Evolutionary conservation across 1,284 basidiomycete species (phyloP).

Genomic region (Naganishia sp.): DNA sequence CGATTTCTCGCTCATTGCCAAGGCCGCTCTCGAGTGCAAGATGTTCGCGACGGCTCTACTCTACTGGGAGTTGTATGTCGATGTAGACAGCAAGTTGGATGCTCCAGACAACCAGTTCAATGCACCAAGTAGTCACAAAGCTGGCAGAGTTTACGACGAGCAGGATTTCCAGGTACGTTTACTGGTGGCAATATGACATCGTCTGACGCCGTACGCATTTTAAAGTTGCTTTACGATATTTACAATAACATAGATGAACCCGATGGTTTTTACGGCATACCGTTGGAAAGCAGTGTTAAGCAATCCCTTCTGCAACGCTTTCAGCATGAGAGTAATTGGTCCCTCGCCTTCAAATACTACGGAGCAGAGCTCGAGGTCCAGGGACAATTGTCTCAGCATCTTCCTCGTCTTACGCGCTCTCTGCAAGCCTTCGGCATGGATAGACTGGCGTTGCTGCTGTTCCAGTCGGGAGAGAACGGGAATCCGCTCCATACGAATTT

Average conservation of each 20-base stretch:
- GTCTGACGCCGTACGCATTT: constrained; percentile 57
- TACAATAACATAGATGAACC: constrained; percentile 95
- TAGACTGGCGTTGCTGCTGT: constrained; percentile 68
- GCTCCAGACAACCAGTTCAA: constrained; percentile 9
- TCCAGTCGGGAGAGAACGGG: constrained; percentile 55
- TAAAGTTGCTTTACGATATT: constrained; percentile 75
- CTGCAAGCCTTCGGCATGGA: constrained; percentile 87
- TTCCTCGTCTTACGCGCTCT: constrained; percentile 65
- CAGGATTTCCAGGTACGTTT: neutral
- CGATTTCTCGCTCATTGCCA: constrained; percentile 70
- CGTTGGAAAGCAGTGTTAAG: constrained; percentile 66
- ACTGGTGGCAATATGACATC: neutral
- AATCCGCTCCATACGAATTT: neutral
- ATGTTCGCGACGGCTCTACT: constrained; percentile 85
- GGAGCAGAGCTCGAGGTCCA: constrained; percentile 75
- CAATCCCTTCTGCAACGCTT: constrained; percentile 78
- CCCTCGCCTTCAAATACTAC: constrained; percentile 84
- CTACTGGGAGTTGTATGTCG: constrained; percentile 79
- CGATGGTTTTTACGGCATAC: constrained; percentile 94
- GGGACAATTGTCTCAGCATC: constrained; percentile 40
- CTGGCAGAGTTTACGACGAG: neutral
- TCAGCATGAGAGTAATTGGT: constrained; percentile 90
- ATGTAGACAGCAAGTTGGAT: constrained; percentile 53
- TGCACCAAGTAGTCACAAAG: neutral
- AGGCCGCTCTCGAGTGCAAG: constrained; percentile 72